phyloP scores from a whole-genome alignment of 2,329 filamentous ascomycete genomes.

The Exophiala sp. region DNA sequence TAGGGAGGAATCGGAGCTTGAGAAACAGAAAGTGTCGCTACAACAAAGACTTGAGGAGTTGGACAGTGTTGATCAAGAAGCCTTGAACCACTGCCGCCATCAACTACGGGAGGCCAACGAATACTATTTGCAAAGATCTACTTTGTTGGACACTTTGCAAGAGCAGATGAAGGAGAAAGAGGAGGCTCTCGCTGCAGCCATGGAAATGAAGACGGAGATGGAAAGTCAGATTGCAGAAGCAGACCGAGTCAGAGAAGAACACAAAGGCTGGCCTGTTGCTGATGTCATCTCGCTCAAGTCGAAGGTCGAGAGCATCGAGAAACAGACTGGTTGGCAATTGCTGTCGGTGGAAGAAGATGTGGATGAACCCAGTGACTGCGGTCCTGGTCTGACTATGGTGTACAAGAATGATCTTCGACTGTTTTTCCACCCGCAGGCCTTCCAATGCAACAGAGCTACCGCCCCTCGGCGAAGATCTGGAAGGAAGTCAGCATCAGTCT shows the following conservation, averaged over 20 bases:
- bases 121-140: constrained; percentile 64
- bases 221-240: constrained; percentile 71
- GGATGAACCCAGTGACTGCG: constrained; percentile 27
- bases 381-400: constrained; percentile 37
- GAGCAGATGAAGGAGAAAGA: constrained; percentile 63
- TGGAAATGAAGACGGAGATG: constrained; percentile 62
- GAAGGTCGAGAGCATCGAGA: constrained; percentile 45
- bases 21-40: constrained; percentile 60
- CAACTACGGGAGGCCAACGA: constrained; percentile 59
- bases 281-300: constrained; percentile 77
- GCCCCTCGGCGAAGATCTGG: constrained; percentile 23
- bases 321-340: constrained; percentile 43
- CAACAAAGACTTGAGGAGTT: constrained; percentile 67
- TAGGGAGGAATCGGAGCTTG: constrained; percentile 56
- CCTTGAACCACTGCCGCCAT: constrained; percentile 67
- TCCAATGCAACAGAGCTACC: constrained; percentile 28
- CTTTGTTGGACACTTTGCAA: constrained; percentile 60
- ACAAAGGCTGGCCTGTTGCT: constrained; percentile 75
- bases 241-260: constrained; percentile 78
- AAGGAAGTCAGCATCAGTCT: constrained; percentile 28
- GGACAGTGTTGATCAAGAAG: constrained; percentile 53
- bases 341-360: constrained; percentile 33
- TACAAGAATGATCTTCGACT: constrained; percentile 40
- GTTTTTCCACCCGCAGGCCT: constrained; percentile 39
- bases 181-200: constrained; percentile 55